phyloP scores from a whole-genome alignment of 805 yeast species.

The Hanseniaspora mollemarum region DNA sequence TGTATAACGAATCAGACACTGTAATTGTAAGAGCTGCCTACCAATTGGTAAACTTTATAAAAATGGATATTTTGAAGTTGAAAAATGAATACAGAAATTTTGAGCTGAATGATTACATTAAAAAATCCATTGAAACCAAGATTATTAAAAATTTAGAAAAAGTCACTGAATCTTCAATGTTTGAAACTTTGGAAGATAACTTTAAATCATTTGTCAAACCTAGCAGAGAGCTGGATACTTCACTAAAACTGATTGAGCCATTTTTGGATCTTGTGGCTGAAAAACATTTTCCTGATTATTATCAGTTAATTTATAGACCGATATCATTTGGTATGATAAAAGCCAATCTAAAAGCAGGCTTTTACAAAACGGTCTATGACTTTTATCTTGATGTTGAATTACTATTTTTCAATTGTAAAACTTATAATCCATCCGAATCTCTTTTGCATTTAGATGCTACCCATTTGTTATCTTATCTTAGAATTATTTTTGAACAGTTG shows the following conservation, averaged over 20 bases:
- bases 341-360: slow-evolving; percentile 40
- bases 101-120: slow-evolving; percentile 24
- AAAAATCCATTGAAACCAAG: slow-evolving; percentile 19
- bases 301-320: slow-evolving; percentile 57
- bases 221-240: slow-evolving; percentile 20
- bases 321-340: slow-evolving; percentile 57
- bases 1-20: slow-evolving; percentile 57
- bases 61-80: slow-evolving; percentile 37
- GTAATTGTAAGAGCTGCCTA: slow-evolving; percentile 58
- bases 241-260: slow-evolving; percentile 45
- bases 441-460: slow-evolving; percentile 61
- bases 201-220: slow-evolving; percentile 13
- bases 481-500: slow-evolving; percentile 24
- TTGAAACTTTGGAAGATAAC: slow-evolving; percentile 19
- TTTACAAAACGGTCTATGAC: slow-evolving; percentile 44
- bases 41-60: slow-evolving; percentile 45
- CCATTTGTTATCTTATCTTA: slow-evolving; percentile 44
- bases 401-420: slow-evolving; percentile 68
- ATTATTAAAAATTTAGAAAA: slow-evolving; percentile 1
- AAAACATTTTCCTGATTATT: slow-evolving; percentile 69
- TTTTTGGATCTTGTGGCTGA: slow-evolving; percentile 65
- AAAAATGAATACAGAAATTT: slow-evolving; percentile 28
- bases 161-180: slow-evolving; percentile 19
- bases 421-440: slow-evolving; percentile 64
- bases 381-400: slow-evolving; percentile 49